Evolutionary conservation across 106 monocot genomes (phyloP).

Genomic region (Dendrobium catenatum): DNA sequence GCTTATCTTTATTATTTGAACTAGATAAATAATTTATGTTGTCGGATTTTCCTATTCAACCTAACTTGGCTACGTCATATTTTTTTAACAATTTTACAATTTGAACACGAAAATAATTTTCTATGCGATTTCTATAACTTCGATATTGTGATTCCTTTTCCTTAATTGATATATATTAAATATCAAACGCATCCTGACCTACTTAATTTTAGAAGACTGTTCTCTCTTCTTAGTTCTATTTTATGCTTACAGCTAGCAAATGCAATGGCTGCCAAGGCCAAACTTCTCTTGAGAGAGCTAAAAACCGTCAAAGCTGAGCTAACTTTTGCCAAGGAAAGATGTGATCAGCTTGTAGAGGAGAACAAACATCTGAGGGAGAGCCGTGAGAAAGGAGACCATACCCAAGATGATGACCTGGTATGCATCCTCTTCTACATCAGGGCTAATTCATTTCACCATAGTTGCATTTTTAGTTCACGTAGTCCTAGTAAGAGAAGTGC

Average conservation of each 20-base stretch:
- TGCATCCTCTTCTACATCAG: background rate
- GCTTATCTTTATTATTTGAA: background rate
- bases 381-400: slow-evolving; percentile 51
- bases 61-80: no score
- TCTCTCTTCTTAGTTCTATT: background rate
- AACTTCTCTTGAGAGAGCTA: slow-evolving; percentile 80
- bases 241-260: slow-evolving; percentile 63
- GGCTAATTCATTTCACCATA: background rate
- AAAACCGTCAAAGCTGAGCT: slow-evolving; percentile 91
- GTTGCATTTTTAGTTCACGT: background rate
- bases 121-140: background rate
- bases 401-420: slow-evolving; percentile 94
- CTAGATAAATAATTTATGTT: background rate
- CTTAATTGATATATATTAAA: background rate
- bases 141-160: background rate
- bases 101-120: background rate
- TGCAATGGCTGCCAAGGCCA: slow-evolving; percentile 98
- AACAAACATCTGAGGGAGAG: slow-evolving; percentile 78
- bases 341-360: slow-evolving; percentile 85
- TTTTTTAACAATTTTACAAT: background rate
- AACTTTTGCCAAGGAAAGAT: slow-evolving; percentile 87
- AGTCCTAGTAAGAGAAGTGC: no score
- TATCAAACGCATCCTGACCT: background rate
- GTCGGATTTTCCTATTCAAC: no score
- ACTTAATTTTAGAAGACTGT: background rate